Evolutionary conservation across 257 asterid genomes (phyloP), one percentile per base, ranked within the genome.

Genomic region (Paraleonurus japonicus): DNA sequence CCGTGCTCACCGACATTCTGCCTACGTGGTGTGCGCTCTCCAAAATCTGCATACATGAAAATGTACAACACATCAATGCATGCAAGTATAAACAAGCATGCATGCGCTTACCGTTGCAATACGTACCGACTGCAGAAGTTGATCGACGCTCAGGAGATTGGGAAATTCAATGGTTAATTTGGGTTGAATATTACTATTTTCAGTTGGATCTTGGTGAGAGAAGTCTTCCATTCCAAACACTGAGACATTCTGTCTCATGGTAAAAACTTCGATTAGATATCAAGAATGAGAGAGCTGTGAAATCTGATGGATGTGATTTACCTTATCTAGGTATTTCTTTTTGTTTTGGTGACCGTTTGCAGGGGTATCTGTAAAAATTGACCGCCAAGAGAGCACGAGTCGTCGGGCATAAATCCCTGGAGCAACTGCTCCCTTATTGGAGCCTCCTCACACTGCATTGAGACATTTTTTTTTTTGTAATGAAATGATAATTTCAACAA

Each of bases 71-170:
- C 57, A 55, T 58, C 58, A 72, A 50, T 20, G 33, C 72, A 28
- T 32, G 39, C 37, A 28, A 32, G 67, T 13, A 60, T 10, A 5
- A 47, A 47, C 63, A 24, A 57, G 19, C 37, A 12, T 61, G 32
- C 16, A 22, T 11, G 32, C 54, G 32, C 54, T 35, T 22, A n/a
- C 11, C 20, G 33, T 57, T 43, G 55, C 67, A 48, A 11, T 80
- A 69, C 45, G 85, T 85, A 94, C 99, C 26, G 97, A 91, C 80
- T 92, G 97, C 20, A 95, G 84, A 75, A 95, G 98, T 78, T 95
- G 98, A 74, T 92, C 88, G 20, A 92, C 97, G 4, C 90, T 92
- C 71, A 95, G 81, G 69, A 92, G 85, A 76, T 80, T 81, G 30
- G 98, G 90, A 70, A 79, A 73, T 59, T 89, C 90, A 1, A 76